Conservation (phyloP, 2,329 filamentous ascomycete species). For the Calonectria hawksworthii region DNA sequence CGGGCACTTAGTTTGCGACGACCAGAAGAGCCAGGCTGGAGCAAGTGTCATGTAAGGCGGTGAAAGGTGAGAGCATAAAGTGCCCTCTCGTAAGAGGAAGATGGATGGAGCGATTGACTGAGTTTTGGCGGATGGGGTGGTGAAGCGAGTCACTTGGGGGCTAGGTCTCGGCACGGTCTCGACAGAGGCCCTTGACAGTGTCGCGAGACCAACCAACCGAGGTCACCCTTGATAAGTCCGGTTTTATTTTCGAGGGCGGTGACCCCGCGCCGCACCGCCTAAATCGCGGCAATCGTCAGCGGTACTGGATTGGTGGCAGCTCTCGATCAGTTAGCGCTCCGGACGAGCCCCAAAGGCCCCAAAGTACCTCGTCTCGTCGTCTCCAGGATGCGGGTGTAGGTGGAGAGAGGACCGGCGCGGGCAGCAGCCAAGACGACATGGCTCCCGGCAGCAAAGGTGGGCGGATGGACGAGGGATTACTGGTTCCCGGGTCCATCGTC, state of each 20-base stretch:
- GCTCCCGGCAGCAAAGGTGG: slow-evolving; percentile 22
- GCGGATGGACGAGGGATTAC: slow-evolving; percentile 7
- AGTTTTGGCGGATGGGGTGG: slow-evolving; percentile 13
- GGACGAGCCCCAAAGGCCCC: slow-evolving; percentile 18
- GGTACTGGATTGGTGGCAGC: slow-evolving; percentile 6
- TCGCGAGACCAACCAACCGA: slow-evolving; percentile 33
- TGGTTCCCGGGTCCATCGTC: background rate
- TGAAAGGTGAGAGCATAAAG: slow-evolving; percentile 6
- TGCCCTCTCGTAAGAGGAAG: background rate
- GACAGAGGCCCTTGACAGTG: slow-evolving; percentile 17
- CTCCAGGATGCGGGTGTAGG: slow-evolving; percentile 3
- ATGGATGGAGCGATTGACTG: slow-evolving; percentile 21
- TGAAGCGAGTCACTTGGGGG: slow-evolving; percentile 9
- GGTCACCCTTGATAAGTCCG: slow-evolving; percentile 43
- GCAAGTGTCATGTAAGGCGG: slow-evolving; percentile 13
- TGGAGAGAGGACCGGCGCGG: slow-evolving; percentile 4
- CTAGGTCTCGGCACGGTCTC: slow-evolving; percentile 10
- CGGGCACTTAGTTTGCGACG: slow-evolving; percentile 13
- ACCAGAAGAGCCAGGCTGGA: background rate
- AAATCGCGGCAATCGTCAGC: slow-evolving; percentile 30
- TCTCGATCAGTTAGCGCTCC: slow-evolving; percentile 13
- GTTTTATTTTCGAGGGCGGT: slow-evolving; percentile 49
- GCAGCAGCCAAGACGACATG: slow-evolving; percentile 2
- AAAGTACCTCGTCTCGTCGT: slow-evolving; percentile 2
- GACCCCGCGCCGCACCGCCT: slow-evolving; percentile 47